Percentiles rank a stretch among this genome's conserved stretches.
Conservation (phyloP, 805 yeast genomes). For the Pichia exigua region DNA sequence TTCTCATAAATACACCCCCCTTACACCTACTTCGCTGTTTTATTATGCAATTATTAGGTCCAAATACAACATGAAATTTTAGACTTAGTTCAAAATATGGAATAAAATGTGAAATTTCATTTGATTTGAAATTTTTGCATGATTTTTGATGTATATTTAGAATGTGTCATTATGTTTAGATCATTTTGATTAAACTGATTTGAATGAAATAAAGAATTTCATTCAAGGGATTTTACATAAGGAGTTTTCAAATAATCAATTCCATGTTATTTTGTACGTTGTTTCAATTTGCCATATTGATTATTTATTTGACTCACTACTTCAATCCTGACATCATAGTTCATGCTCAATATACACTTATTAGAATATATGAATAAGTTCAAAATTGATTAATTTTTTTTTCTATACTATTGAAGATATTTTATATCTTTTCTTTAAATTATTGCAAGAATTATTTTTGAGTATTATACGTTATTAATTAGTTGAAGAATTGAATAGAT, state of each 20-base stretch:
- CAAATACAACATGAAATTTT: neutral
- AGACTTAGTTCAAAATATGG: neutral
- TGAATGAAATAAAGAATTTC: neutral
- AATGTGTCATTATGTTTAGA: neutral
- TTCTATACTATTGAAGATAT: slow-evolving; percentile 3
- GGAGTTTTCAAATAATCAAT: neutral
- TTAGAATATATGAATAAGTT: neutral
- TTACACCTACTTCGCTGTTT: neutral
- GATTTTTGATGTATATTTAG: slow-evolving; percentile 1
- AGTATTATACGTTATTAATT: no score
- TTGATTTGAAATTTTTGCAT: neutral
- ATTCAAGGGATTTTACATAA: slow-evolving; percentile 2
- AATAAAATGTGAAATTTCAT: neutral
- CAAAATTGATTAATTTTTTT: no score
- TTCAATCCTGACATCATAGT: slow-evolving; percentile 6
- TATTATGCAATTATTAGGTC: neutral
- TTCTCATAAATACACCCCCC: neutral
- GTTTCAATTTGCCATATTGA: neutral
- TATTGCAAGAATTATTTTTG: neutral
- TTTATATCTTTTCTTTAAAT: slow-evolving; percentile 4
- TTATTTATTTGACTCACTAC: neutral
- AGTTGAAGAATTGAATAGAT: neutral
- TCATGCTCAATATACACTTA: slow-evolving; percentile 5
- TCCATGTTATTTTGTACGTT: neutral
- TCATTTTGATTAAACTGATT: neutral